Evolutionary conservation across 805 yeast genomes (phyloP), one percentile per base, ranked within the genome.

Genomic region (Saturnispora dispora): DNA sequence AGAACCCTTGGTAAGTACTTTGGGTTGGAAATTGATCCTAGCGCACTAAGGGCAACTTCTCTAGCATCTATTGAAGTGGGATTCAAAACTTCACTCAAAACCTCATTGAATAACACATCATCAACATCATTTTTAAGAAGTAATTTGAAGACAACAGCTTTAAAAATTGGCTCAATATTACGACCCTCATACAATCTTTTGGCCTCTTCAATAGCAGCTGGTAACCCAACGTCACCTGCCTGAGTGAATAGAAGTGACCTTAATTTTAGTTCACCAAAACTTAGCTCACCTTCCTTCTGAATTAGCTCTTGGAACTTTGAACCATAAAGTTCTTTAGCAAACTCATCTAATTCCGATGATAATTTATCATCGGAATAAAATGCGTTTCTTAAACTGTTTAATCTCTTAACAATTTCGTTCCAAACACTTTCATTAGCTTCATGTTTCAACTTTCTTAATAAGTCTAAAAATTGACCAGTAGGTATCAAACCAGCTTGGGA

Each of bases 11-110:
- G 58, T 25, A 77, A 65, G 28, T 71, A 66, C 13, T 63, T 66
- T 9, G 61, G 58, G 30, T 71, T 69, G 36, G 67, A 56, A 20
- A 75, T 68, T 17, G 68, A 63, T 1, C 87, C 86, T 45, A 82
- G 63, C 0, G 86, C 76, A n/a, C 62, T 61, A 25, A 81, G 66
- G 0, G 84, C 81, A 47, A 76, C 68, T 63, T 82, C 88, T 48
- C 81, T 63, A 2, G 78, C 74, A 62, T 81, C 86, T 48, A 80
- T 71, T 5, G 84, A 66, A 2, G 74, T 60, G 9, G 88, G 85
- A 11, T 64, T 55, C 9, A 65, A 61, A 28, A 75, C 75, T 60
- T 81, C 82, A n/a, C 68, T 56, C 50, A 74, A 55, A 5, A 81
- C 70, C 3, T 60, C 18, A 49, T 74, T 62, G 64, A 75, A 64